These are phyloP conservation scores for Novymonas esmeraldas DNA, from an alignment of 208 protist genomes.

Conservation along the genomic window DNA sequence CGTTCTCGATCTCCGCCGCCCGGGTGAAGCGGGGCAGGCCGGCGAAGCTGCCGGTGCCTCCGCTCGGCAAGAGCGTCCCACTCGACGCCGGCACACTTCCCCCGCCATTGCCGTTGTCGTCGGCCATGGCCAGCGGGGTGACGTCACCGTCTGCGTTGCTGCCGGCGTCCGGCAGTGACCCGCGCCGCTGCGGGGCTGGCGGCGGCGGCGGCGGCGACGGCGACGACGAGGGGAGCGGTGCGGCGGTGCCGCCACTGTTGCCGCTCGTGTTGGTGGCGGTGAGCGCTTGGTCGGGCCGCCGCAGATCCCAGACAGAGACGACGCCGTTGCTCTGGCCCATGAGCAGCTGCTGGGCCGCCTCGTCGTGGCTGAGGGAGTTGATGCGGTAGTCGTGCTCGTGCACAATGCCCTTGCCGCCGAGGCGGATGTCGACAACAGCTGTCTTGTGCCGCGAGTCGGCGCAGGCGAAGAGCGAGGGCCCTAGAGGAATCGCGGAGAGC, in stretches of 20 bases:
- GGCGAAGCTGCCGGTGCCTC: slow-evolving; percentile 1
- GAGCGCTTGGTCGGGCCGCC: slow-evolving; percentile 56
- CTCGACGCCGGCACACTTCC: not conserved
- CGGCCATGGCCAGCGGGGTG: not conserved
- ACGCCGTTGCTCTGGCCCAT: slow-evolving; percentile 84
- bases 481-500: slow-evolving; percentile 66
- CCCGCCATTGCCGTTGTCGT: not conserved
- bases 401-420: slow-evolving; percentile 46
- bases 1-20: slow-evolving; percentile 56
- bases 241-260: not conserved
- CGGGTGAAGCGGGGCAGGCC: slow-evolving; percentile 30
- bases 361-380: slow-evolving; percentile 81
- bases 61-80: not conserved
- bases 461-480: slow-evolving; percentile 81
- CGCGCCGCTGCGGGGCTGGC: slow-evolving; percentile 5
- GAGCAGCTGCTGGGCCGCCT: slow-evolving; percentile 52
- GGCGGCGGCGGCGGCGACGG: slow-evolving; percentile 10
- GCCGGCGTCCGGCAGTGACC: not conserved
- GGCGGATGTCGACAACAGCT: slow-evolving; percentile 69
- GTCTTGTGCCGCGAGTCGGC: slow-evolving; percentile 71
- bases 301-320: slow-evolving; percentile 85
- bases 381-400: slow-evolving; percentile 71
- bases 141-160: not conserved
- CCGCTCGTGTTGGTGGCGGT: slow-evolving; percentile 27
- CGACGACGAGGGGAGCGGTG: not conserved